phyloP scores from a whole-genome alignment of 1,139 yeast genomes.

The Meyerozyma elateridarum region DNA sequence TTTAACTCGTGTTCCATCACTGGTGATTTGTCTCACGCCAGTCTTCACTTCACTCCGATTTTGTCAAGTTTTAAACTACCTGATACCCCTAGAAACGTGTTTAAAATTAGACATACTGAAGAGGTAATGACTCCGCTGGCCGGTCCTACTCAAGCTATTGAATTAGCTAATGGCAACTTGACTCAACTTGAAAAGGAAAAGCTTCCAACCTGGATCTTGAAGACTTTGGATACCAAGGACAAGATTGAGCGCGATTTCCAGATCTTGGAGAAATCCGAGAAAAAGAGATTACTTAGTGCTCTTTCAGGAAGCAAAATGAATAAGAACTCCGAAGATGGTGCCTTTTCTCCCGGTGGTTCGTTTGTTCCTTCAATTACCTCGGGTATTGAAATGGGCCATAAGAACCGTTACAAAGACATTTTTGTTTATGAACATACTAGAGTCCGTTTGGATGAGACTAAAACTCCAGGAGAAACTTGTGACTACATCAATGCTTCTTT shows the following conservation, averaged over 20 bases:
- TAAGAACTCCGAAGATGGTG: slow-evolving; percentile 7
- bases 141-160: slow-evolving; percentile 8
- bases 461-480: slow-evolving; percentile 20
- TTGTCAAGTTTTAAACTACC: slow-evolving; percentile 29
- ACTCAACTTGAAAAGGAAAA: neutral
- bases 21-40: neutral
- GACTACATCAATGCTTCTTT: slow-evolving; percentile 45
- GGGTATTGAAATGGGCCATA: slow-evolving; percentile 72
- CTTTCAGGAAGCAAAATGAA: slow-evolving; percentile 17
- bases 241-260: slow-evolving; percentile 2
- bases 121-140: slow-evolving; percentile 10
- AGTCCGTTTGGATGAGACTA: slow-evolving; percentile 41
- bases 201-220: slow-evolving; percentile 1
- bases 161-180: slow-evolving; percentile 3
- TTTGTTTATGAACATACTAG: slow-evolving; percentile 80
- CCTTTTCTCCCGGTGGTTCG: slow-evolving; percentile 10
- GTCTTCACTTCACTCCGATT: slow-evolving; percentile 19
- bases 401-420: slow-evolving; percentile 77
- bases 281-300: slow-evolving; percentile 28
- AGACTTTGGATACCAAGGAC: neutral
- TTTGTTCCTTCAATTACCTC: slow-evolving; percentile 39
- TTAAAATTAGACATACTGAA: slow-evolving; percentile 13
- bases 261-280: slow-evolving; percentile 26
- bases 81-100: slow-evolving; percentile 12
- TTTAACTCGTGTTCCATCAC: slow-evolving; percentile 2